Evolutionary conservation across 306 rosid species (phyloP).

Genomic region (Casuarina equisetifolia): DNA sequence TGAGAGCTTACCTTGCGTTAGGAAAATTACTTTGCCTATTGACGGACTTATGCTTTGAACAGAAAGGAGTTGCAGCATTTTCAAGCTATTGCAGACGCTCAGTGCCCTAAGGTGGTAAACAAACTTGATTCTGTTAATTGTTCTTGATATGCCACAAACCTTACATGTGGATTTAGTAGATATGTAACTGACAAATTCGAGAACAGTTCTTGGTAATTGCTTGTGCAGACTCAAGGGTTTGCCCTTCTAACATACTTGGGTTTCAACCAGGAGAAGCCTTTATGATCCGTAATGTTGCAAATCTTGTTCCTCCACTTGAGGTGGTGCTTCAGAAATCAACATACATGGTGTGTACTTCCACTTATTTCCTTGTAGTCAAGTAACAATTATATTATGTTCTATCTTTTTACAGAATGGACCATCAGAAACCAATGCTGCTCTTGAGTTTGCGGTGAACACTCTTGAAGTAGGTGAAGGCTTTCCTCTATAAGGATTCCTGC

Average conservation of each 20-base stretch:
- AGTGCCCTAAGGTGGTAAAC: constrained; percentile 68
- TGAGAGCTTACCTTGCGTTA: not conserved
- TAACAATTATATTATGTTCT: constrained; percentile 2
- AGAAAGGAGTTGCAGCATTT: constrained; percentile 68
- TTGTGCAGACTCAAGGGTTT: constrained; percentile 96
- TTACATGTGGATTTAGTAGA: constrained; percentile 11
- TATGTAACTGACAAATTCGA: constrained; percentile 53
- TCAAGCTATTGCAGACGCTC: constrained; percentile 68
- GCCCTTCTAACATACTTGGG: constrained; percentile 88
- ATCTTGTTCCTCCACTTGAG: constrained; percentile 77
- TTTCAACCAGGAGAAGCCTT: constrained; percentile 96
- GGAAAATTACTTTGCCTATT: constrained; percentile 4
- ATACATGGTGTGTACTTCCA: constrained; percentile 6
- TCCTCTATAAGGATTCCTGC: not conserved
- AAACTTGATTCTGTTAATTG: not conserved
- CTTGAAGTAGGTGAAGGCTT: constrained; percentile 45
- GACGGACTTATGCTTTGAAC: constrained; percentile 33
- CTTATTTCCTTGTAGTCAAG: not conserved
- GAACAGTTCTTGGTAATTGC: constrained; percentile 89
- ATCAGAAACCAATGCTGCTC: constrained; percentile 92
- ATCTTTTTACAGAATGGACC: constrained; percentile 63
- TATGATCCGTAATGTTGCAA: constrained; percentile 80
- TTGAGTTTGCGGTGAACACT: constrained; percentile 80
- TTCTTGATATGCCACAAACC: constrained; percentile 4
- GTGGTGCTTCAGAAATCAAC: constrained; percentile 35